Conservation (phyloP, 106 monocot genomes). For the Phalaenopsis aphrodite region DNA sequence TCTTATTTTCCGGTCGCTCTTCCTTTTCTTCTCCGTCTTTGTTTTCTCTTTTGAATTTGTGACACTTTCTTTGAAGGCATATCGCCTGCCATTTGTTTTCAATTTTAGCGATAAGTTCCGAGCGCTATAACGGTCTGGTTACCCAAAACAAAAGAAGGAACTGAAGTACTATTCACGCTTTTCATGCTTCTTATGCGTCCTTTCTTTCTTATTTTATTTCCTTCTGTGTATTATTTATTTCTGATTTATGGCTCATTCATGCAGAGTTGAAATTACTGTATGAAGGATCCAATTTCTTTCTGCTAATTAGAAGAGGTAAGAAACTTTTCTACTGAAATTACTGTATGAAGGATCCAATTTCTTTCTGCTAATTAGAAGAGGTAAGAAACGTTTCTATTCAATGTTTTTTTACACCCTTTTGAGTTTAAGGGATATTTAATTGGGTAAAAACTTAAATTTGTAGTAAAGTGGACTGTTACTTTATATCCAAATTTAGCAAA, state of each 20-base stretch:
- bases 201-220: neutral
- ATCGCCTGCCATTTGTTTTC: neutral
- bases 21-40: neutral
- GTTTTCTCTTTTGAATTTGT: neutral
- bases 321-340: neutral
- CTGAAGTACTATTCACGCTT: no score
- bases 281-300: neutral
- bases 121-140: neutral
- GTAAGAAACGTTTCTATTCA: neutral
- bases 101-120: neutral
- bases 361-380: neutral
- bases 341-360: neutral
- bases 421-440: neutral
- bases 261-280: neutral
- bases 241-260: neutral
- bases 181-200: neutral
- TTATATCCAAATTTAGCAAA: neutral
- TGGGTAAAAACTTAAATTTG: neutral
- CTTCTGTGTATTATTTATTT: neutral
- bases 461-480: no score
- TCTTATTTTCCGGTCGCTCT: neutral
- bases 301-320: slow-evolving; percentile 3
- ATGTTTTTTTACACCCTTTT: neutral
- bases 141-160: no score
- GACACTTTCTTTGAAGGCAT: neutral